Conservation (phyloP, 1,139 yeast species). For the Zygosaccharomyces sapae region DNA sequence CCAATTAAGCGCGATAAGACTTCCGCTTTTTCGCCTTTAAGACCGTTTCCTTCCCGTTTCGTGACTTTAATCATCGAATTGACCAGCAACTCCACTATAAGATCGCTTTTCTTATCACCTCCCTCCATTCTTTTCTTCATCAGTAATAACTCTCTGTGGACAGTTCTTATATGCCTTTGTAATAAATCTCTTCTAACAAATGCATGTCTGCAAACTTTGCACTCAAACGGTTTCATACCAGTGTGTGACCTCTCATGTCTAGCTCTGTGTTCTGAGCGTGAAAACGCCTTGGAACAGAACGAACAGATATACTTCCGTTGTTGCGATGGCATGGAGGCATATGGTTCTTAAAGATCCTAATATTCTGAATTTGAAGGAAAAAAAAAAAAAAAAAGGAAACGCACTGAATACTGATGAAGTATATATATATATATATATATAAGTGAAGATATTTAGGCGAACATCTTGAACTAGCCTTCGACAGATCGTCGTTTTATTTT, state of each 20-base stretch:
- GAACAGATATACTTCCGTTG: constrained; percentile 70
- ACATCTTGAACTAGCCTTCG: background rate
- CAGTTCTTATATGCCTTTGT: constrained; percentile 75
- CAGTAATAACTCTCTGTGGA: constrained; percentile 43
- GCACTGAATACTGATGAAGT: too few relatives aligned
- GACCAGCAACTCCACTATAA: constrained; percentile 17
- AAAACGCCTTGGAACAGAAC: constrained; percentile 75
- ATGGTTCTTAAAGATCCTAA: background rate
- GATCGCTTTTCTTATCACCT: constrained; percentile 8
- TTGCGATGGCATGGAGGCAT: constrained; percentile 31
- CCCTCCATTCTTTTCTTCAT: constrained; percentile 10
- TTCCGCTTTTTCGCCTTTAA: background rate
- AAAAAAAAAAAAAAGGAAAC: background rate
- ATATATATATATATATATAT: too few relatives aligned
- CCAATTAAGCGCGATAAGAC: constrained; percentile 1
- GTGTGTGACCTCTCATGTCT: constrained; percentile 84
- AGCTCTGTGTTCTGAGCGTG: constrained; percentile 75
- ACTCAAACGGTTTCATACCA: constrained; percentile 76
- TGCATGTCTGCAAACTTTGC: constrained; percentile 64
- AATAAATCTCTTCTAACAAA: constrained; percentile 74
- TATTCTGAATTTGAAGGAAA: background rate
- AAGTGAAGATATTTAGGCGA: too few relatives aligned
- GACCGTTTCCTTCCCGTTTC: background rate
- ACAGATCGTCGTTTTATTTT: background rate
- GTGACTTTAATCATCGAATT: constrained; percentile 20